These are phyloP conservation scores for Paspalum vaginatum DNA, from an alignment of 176 grass and related monocot species.

Conservation along the genomic window DNA sequence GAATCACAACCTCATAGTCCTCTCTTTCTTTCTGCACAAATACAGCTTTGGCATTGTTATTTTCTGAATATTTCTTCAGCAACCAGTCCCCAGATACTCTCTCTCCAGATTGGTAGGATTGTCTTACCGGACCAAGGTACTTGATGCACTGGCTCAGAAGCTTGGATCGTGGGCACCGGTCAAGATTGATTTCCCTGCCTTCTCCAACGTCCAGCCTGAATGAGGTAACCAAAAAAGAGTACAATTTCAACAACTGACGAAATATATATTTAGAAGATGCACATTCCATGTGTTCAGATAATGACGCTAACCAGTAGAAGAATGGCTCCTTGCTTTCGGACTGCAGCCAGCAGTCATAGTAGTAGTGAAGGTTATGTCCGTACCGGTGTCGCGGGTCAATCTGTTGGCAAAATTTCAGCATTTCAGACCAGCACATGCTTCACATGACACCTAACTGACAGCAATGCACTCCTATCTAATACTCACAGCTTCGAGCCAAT, in stretches of 20 bases:
- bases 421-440: not conserved
- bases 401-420: slow-evolving; percentile 42
- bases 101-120: not conserved
- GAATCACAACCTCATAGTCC: slow-evolving; percentile 72
- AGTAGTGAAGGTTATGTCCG: slow-evolving; percentile 91
- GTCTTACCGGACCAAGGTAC: slow-evolving; percentile 86
- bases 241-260: not conserved
- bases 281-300: not conserved
- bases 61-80: not conserved
- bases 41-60: slow-evolving; percentile 23
- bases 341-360: slow-evolving; percentile 86
- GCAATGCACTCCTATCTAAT: not conserved
- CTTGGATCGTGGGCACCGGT: slow-evolving; percentile 61
- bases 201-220: slow-evolving; percentile 89
- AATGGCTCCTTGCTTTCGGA: slow-evolving; percentile 94
- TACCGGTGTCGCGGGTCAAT: slow-evolving; percentile 97
- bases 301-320: slow-evolving; percentile 81
- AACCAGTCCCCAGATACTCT: not conserved
- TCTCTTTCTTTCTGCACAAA: slow-evolving; percentile 93
- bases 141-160: slow-evolving; percentile 96
- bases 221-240: not conserved
- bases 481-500: slow-evolving; percentile 91
- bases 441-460: not conserved
- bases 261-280: slow-evolving; percentile 3
- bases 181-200: slow-evolving; percentile 85